phyloP scores from a whole-genome alignment of 768 basidiomycete species.

The Rubroboletus satanas region DNA sequence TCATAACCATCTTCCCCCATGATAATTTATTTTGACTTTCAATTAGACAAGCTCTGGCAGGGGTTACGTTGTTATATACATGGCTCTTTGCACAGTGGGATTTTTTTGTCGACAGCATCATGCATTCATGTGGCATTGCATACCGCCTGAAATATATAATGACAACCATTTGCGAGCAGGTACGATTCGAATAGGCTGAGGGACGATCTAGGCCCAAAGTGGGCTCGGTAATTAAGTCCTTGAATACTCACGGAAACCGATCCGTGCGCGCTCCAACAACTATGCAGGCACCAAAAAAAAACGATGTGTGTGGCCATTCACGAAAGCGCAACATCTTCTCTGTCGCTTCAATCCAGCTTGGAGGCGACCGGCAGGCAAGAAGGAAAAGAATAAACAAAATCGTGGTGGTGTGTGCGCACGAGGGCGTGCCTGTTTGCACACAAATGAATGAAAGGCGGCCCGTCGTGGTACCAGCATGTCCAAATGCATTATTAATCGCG shows the following conservation, averaged over 20 bases:
- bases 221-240: neutral
- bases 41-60: conserved; percentile 5
- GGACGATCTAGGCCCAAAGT: neutral
- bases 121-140: neutral
- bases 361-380: neutral
- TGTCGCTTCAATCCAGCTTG: neutral
- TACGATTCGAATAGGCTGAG: neutral
- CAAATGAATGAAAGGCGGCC: neutral
- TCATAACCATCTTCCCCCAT: conserved; percentile 5
- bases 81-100: neutral
- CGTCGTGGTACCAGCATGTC: neutral
- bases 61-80: neutral
- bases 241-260: neutral
- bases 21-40: conserved; percentile 16
- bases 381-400: neutral
- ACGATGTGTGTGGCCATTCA: neutral
- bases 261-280: neutral
- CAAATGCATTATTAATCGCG: too few species aligned
- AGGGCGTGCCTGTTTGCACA: too few species aligned
- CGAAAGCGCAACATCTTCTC: neutral
- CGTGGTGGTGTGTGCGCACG: neutral
- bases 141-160: neutral
- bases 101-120: neutral
- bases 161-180: too few species aligned
- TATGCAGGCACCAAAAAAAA: neutral